phyloP scores from a whole-genome alignment of 164 flowering plant genomes.

The Annona cherimola region DNA sequence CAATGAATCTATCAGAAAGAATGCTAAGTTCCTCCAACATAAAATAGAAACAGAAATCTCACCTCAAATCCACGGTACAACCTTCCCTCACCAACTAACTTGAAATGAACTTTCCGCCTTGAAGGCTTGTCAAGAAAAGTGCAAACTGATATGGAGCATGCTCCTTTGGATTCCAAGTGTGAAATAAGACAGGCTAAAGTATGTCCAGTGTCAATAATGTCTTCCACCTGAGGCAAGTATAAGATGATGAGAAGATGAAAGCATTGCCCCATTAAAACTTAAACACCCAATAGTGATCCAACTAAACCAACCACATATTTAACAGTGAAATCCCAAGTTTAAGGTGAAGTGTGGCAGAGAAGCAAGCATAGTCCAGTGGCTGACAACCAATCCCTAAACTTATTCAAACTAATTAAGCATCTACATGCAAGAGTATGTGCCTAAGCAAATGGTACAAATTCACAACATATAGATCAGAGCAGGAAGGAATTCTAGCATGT shows the following conservation, averaged over 20 bases:
- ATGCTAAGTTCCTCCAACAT: neutral
- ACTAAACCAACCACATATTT: no score
- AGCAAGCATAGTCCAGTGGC: no score
- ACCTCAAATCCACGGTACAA: conserved; percentile 84
- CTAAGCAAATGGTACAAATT: no score
- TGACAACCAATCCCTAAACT: no score
- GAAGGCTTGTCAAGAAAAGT: conserved; percentile 79
- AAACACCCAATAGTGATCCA: no score
- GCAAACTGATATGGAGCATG: conserved; percentile 84
- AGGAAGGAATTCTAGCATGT: no score
- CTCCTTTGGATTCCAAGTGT: conserved; percentile 66
- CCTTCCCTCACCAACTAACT: conserved; percentile 74
- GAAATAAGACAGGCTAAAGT: conserved; percentile 61
- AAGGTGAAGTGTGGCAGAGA: no score
- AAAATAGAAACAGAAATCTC: conserved; percentile 4
- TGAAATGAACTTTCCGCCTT: conserved; percentile 56
- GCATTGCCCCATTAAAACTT: no score
- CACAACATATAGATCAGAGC: no score
- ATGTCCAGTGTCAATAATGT: conserved; percentile 87
- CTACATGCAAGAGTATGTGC: no score
- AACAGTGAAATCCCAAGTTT: no score
- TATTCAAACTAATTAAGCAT: no score
- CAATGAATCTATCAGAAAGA: neutral
- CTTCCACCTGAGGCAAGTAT: conserved; percentile 61
- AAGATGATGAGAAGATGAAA: neutral